Evolutionary conservation across 2,329 filamentous ascomycete genomes (phyloP).

Genomic region (Ophiocordyceps camponoti-leonardi): DNA sequence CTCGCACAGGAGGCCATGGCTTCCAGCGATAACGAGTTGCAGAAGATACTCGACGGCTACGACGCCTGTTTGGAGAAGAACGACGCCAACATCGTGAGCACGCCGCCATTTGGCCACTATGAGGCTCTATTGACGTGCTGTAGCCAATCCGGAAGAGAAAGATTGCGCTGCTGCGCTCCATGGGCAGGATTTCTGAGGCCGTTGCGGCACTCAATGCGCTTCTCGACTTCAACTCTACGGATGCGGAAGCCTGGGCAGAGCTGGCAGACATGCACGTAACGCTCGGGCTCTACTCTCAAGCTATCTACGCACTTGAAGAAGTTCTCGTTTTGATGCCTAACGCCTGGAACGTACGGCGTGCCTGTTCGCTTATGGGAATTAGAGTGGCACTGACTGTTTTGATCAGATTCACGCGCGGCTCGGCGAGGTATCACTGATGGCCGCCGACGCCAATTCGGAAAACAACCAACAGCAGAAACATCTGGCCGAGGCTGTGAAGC

Average conservation of each 20-base stretch:
- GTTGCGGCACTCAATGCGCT: conserved; percentile 57
- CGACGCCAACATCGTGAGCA: conserved; percentile 59
- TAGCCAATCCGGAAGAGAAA: conserved; percentile 75
- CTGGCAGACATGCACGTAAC: conserved; percentile 71
- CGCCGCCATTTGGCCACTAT: conserved; percentile 1
- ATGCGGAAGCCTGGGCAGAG: conserved; percentile 88
- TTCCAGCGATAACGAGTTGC: conserved; percentile 43
- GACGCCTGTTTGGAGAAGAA: conserved; percentile 57
- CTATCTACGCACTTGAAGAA: conserved; percentile 79
- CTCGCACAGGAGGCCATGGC: conserved; percentile 74
- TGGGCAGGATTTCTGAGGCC: conserved; percentile 55
- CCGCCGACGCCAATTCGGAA: conserved; percentile 27
- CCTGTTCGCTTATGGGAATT: neutral
- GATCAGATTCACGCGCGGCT: conserved; percentile 72
- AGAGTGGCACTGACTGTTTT: conserved; percentile 6
- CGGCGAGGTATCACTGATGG: conserved; percentile 68
- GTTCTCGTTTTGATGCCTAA: conserved; percentile 75
- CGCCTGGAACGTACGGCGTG: conserved; percentile 73
- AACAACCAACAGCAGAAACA: conserved; percentile 26
- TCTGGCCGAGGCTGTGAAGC: conserved; percentile 58
- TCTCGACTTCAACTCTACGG: conserved; percentile 70
- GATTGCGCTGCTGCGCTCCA: conserved; percentile 59
- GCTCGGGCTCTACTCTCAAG: conserved; percentile 65
- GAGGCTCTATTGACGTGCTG: conserved; percentile 7
- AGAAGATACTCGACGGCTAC: conserved; percentile 59